Evolutionary conservation across 768 basidiomycete genomes (phyloP), one percentile per base, ranked within the genome.

Genomic region (Tylopilus vinaceipallidus): DNA sequence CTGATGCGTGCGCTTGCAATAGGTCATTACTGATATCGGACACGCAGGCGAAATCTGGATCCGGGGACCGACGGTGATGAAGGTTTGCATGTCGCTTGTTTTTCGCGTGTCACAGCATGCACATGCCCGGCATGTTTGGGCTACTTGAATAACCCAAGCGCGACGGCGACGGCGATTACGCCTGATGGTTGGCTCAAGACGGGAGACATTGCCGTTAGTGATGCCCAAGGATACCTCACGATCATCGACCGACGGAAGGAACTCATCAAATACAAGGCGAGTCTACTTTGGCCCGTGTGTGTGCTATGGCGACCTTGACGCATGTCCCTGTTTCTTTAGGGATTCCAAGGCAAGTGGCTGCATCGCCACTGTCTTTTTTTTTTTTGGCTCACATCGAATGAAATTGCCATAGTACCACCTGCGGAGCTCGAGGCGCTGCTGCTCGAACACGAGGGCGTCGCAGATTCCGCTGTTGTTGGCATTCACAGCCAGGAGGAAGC

Each of bases 151-250:
- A 90, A 94, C 52, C 70, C 73, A 3, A 70, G 72, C 26, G 90
- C 91, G 4, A 95, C 91, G 2, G 69, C 72, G 22, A 76, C 82
- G 14, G 68, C 83, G 6, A 84, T 95, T 55, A 88, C 86, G 0
- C 66, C 67, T 0, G 86, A 90, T 42, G 77, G 81, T 3, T 97
- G 90, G 90, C 84, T 92, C 72, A 91, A 87, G 75, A 94, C 92
- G 0, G 91, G 93, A 1, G 93, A 95, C 64, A 79, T 95, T 42
- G 87, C 79, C 2, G 63, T 76, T 16, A 69, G 80, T 12, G 86
- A 91, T 52, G 49, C 66, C 3, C 82, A 91, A 1, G 92, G 91
- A 0, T 88, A 75, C 61, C 89, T 83, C 63, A 79, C 75, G 56
- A 86, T 90, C 44, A 83, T 91, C 2, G 87, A 90, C 57, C 71